Conservation (phyloP, 495 filamentous ascomycete genomes). For the Hypoxylon lenormandii region DNA sequence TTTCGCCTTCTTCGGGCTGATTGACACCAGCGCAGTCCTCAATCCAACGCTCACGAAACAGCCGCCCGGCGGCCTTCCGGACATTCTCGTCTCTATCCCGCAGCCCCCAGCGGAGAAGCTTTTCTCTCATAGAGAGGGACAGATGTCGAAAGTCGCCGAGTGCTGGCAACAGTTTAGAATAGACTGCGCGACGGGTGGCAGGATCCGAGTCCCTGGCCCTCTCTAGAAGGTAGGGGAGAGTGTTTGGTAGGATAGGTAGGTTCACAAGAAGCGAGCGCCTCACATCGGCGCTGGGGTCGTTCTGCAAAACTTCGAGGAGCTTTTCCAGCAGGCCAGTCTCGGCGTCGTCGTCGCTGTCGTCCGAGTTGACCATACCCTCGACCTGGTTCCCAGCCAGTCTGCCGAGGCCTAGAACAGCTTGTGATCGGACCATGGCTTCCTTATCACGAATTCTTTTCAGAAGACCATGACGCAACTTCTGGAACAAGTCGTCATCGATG, state of each 20-base stretch:
- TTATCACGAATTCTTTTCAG: slow-evolving; percentile 90
- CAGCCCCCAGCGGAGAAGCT: slow-evolving; percentile 93
- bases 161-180: slow-evolving; percentile 85
- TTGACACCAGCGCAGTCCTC: slow-evolving; percentile 85
- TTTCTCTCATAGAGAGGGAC: slow-evolving; percentile 94
- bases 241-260: slow-evolving; percentile 79
- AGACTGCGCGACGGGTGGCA: slow-evolving; percentile 83
- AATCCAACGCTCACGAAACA: slow-evolving; percentile 96
- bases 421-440: slow-evolving; percentile 87
- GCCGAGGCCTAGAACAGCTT: slow-evolving; percentile 91
- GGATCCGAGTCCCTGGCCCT: slow-evolving; percentile 89
- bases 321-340: slow-evolving; percentile 76
- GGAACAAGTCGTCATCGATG: slow-evolving; percentile 88
- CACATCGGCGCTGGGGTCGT: slow-evolving; percentile 94
- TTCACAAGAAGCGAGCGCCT: slow-evolving; percentile 88
- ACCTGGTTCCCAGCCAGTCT: slow-evolving; percentile 83
- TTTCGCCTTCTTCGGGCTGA: slow-evolving; percentile 59
- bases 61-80: slow-evolving; percentile 84
- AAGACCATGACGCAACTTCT: slow-evolving; percentile 78
- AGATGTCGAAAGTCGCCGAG: slow-evolving; percentile 96
- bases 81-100: slow-evolving; percentile 95
- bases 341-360: slow-evolving; percentile 70
- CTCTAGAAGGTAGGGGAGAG: slow-evolving; percentile 91
- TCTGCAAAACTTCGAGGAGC: slow-evolving; percentile 90
- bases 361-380: slow-evolving; percentile 77